Evolutionary conservation across 2,329 filamentous ascomycete genomes (phyloP).

Genomic region (Nakataea oryzae): DNA sequence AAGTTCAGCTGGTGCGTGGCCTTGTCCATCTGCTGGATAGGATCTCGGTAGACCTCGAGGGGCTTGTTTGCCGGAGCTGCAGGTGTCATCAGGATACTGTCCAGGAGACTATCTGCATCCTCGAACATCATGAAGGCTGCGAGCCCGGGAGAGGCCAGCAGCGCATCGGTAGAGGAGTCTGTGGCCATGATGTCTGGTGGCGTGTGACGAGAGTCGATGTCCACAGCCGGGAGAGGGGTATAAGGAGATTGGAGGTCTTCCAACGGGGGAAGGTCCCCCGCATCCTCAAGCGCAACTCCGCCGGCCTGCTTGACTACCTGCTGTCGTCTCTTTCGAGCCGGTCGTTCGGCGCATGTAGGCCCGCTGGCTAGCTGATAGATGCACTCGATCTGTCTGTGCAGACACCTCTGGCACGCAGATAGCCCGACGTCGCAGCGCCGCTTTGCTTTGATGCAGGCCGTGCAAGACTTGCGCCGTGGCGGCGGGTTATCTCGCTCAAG

Average conservation of each 20-base stretch:
- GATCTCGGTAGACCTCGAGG: background rate
- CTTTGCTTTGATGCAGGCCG: conserved; percentile 45
- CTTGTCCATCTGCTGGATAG: background rate
- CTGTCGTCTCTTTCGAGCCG: background rate
- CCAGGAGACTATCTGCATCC: background rate
- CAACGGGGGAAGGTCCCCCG: background rate
- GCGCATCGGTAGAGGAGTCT: background rate
- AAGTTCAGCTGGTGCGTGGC: background rate
- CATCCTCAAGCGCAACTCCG: background rate
- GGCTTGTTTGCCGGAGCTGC: background rate
- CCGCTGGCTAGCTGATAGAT: conserved; percentile 20
- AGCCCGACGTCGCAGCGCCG: conserved; percentile 41
- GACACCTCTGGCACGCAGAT: conserved; percentile 42
- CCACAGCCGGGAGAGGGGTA: background rate
- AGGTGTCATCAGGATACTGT: background rate
- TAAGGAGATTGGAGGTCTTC: background rate
- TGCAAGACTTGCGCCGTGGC: conserved; percentile 43
- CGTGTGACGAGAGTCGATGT: background rate
- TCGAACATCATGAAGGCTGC: background rate
- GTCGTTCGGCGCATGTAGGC: background rate
- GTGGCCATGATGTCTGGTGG: background rate
- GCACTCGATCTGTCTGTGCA: conserved; percentile 34
- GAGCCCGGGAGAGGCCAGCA: background rate
- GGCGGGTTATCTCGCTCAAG: conserved; percentile 32
- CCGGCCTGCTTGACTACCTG: background rate